Base-by-base conservation (phyloP, 2,329 filamentous ascomycete species). In the Neofusicoccum umdonicola region DNA sequence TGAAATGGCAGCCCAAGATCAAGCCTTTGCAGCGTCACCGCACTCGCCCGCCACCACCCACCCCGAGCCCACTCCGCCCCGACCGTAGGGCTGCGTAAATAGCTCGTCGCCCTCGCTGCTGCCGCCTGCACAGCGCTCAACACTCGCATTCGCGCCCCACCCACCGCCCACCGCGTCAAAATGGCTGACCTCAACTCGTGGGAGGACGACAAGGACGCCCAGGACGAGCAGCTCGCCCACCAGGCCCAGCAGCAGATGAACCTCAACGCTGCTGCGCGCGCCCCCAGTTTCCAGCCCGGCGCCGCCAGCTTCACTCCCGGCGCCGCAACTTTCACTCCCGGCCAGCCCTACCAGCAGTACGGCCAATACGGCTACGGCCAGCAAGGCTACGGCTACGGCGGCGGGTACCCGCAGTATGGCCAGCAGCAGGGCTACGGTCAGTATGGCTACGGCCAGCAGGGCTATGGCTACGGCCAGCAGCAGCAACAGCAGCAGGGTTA, bases 131-230 rank as follows among this genome's bases (percentile, higher is more conserved):
- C 56, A 37, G 56, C 56, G 41, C 56, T 1, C 4, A 19, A 22
- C 2, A 19, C 17, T 12, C 42, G 17, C 41, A 6, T 1, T 15
- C 56, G 41, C 41, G n/a, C 44, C 15, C 27, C 27, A 6, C 56
- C 41, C 42, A 4, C 56, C 62, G 31, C 63, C 54, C 56, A 42
- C 35, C 44, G n/a, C 45, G 63, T 60, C 74, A 72, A 65, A 62
- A 97, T 97, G 93, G 90, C 93, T 72, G 88, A 93, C 78, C 90
- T 92, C 73, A 93, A 96, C 79, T 97, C 93, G 68, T 98, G 95
- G 91, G 93, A 98, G 81, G 92, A 96, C 74, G 64, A 66, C 91
- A 93, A 74, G 88, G 84, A 89, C 63, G 88, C 87, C 68, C 89
- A 92, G 83, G 90, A 93, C 72, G 90, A 86, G 69, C 79, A 91